These are phyloP conservation scores for Trichosporon ovoides DNA, from an alignment of 1,284 basidiomycete genomes.

Conservation along the genomic window DNA sequence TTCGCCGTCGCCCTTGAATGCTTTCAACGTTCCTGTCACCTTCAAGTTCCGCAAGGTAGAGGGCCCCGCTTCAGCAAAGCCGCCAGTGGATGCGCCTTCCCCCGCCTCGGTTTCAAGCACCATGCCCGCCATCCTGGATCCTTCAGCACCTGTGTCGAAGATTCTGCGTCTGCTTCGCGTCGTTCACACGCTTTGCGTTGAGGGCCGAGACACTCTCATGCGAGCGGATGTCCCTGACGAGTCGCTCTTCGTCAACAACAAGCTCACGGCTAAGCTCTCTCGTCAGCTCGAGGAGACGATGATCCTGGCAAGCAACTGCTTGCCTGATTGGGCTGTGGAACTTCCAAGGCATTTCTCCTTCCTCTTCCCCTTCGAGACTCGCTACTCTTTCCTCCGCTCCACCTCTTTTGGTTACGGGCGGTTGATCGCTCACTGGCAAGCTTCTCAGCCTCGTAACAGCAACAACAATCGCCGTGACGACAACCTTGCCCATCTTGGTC, in stretches of 20 bases:
- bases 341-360: constrained; percentile 93
- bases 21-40: constrained; percentile 28
- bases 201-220: constrained; percentile 31
- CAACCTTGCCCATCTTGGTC: constrained; percentile 81
- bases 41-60: constrained; percentile 88
- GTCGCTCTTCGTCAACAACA: constrained; percentile 91
- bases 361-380: constrained; percentile 95
- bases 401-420: constrained; percentile 96
- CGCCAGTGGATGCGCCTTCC: constrained; percentile 32
- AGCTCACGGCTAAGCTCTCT: constrained; percentile 95
- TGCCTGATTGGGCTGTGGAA: constrained; percentile 94
- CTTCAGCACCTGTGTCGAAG: constrained; percentile 79
- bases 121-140: constrained; percentile 67
- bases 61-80: constrained; percentile 61
- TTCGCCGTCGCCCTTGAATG: constrained; percentile 8
- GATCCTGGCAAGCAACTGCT: constrained; percentile 93
- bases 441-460: constrained; percentile 61
- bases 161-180: constrained; percentile 86
- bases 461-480: constrained; percentile 81
- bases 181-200: constrained; percentile 70
- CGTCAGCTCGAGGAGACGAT: constrained; percentile 96
- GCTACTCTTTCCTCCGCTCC: constrained; percentile 93
- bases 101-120: constrained; percentile 36
- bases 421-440: constrained; percentile 84
- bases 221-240: constrained; percentile 54